phyloP scores from a whole-genome alignment of 192 early-diverging fungal species.

The Podochytrium sp. region DNA sequence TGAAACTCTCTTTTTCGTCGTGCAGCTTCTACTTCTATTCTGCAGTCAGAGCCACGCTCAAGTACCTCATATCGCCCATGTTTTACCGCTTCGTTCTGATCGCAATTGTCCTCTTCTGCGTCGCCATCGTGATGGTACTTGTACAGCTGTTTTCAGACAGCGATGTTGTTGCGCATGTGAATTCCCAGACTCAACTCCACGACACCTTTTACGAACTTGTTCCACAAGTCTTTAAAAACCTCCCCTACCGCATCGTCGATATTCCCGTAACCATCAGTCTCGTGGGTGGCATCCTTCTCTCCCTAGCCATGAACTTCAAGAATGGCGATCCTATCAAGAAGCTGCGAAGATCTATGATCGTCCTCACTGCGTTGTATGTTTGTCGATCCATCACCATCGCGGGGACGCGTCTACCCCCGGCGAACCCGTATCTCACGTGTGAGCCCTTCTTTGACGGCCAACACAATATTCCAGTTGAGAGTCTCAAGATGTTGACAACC shows the following conservation, averaged over 20 bases:
- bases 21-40: not conserved
- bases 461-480: not conserved
- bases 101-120: not conserved
- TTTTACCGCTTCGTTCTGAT: not conserved
- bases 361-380: not conserved
- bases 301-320: not conserved
- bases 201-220: constrained; percentile 3
- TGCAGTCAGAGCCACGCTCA: not conserved
- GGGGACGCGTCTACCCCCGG: not conserved
- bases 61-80: too few relatives aligned
- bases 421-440: not conserved
- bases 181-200: not conserved
- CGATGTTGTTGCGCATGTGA: not conserved
- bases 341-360: not conserved
- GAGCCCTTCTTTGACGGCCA: not conserved
- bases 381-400: not conserved
- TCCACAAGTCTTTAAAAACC: not conserved
- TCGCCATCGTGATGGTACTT: not conserved
- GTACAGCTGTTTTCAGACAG: constrained; percentile 1
- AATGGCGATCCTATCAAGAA: not conserved
- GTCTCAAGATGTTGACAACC: not conserved
- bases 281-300: not conserved
- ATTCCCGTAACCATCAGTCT: not conserved
- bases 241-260: not conserved
- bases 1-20: not conserved